Percentiles rank a stretch among this genome's conserved stretches.
phyloP scores from a whole-genome alignment of 202 grass and related monocot genomes.

The Zoysia matrella region DNA sequence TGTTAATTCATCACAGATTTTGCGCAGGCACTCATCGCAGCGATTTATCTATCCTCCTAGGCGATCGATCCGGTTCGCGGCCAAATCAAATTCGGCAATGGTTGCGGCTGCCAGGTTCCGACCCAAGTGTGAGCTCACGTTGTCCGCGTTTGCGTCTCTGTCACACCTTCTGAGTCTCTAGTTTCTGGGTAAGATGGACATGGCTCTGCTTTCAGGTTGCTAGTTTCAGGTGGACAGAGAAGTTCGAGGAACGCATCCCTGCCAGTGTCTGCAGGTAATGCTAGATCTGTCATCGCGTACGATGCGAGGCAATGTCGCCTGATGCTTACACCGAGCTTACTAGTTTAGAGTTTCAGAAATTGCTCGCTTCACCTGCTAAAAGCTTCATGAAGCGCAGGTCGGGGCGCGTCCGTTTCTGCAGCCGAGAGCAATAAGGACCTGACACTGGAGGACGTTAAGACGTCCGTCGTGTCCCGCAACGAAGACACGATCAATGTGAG shows the following conservation, averaged over 20 bases:
- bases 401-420: slow-evolving; percentile 38
- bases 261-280: slow-evolving; percentile 35
- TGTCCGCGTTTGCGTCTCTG: neutral
- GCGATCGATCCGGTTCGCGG: neutral
- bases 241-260: slow-evolving; percentile 23
- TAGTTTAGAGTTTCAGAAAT: slow-evolving; percentile 11
- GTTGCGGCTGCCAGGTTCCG: slow-evolving; percentile 3
- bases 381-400: slow-evolving; percentile 32
- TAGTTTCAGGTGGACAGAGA: slow-evolving; percentile 37
- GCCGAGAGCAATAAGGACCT: slow-evolving; percentile 50
- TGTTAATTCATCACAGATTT: neutral
- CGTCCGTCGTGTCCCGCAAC: slow-evolving; percentile 47
- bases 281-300: neutral
- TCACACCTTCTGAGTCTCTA: neutral
- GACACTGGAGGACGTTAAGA: slow-evolving; percentile 53
- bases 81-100: slow-evolving; percentile 22
- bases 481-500: slow-evolving; percentile 72
- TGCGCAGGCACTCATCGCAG: neutral
- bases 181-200: slow-evolving; percentile 5
- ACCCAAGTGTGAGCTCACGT: slow-evolving; percentile 28
- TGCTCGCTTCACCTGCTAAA: neutral
- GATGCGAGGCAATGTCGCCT: neutral
- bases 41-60: neutral
- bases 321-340: neutral
- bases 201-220: slow-evolving; percentile 22